A percentile compares a stretch with the other conserved stretches of the same genome.
These are phyloP conservation scores for Tetrahymena thermophila DNA, from an alignment of 73 alveolate genomes.

Conservation along the genomic window DNA sequence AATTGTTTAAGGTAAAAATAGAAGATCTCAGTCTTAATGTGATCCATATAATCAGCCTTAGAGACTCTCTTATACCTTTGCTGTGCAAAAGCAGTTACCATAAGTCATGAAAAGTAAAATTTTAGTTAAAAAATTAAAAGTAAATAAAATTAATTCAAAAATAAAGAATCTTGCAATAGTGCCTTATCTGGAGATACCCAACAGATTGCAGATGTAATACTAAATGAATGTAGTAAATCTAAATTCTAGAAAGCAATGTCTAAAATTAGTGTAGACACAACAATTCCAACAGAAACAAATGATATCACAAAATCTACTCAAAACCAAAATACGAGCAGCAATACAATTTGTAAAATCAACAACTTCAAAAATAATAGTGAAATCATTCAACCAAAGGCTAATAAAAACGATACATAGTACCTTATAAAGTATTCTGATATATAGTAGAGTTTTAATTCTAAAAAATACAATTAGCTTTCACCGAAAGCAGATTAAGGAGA, in stretches of 20 bases:
- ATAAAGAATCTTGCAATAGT: not conserved
- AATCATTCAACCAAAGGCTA: not conserved
- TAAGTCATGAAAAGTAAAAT: not conserved
- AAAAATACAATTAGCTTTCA: not conserved
- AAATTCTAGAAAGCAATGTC: not conserved
- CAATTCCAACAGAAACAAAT: not conserved
- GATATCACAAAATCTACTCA: not conserved
- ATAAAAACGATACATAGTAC: not conserved
- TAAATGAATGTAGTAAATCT: not conserved
- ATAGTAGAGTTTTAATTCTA: not conserved
- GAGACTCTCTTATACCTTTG: not conserved
- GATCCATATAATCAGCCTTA: not conserved
- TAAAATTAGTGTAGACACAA: not conserved
- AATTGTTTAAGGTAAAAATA: not conserved
- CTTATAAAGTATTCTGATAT: not conserved
- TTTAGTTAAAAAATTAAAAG: too few relatives aligned
- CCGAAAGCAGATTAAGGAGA: not conserved
- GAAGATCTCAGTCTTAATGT: not conserved
- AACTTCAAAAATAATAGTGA: not conserved
- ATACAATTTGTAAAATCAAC: not conserved
- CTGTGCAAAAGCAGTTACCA: not conserved
- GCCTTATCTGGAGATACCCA: not conserved
- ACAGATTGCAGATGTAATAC: not conserved
- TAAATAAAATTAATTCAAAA: too few relatives aligned
- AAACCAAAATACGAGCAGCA: not conserved